Evolutionary conservation across 305 asterid genomes (phyloP).

Genomic region (Fraxinus xanthoxyloides): DNA sequence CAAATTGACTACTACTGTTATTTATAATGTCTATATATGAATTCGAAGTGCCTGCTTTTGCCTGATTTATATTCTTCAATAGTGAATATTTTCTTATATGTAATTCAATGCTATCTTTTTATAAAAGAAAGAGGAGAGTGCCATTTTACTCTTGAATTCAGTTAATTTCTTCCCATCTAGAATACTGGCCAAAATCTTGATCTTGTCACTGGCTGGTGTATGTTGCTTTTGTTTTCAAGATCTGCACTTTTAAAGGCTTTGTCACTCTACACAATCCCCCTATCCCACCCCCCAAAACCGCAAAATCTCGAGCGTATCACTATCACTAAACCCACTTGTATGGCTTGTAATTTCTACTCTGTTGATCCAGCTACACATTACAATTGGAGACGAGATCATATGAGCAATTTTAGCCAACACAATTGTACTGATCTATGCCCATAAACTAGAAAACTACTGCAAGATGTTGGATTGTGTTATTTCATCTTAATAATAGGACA

Average conservation of each 20-base stretch:
- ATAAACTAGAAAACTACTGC: slow-evolving; percentile 12
- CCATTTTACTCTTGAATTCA: background rate
- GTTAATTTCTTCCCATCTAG: background rate
- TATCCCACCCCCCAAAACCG: background rate
- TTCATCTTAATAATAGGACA: background rate
- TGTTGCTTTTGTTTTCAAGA: background rate
- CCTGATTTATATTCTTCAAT: slow-evolving; percentile 22
- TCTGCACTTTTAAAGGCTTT: background rate
- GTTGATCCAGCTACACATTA: background rate
- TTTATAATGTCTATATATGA: background rate
- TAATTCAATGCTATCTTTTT: background rate
- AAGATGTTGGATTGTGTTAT: background rate
- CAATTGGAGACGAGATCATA: background rate
- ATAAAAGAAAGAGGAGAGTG: background rate
- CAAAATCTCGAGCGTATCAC: background rate
- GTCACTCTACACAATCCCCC: background rate
- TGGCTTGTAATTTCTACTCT: background rate
- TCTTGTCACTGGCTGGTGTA: background rate
- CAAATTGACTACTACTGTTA: background rate
- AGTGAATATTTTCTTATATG: background rate
- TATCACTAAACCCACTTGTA: background rate
- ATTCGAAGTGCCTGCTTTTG: background rate
- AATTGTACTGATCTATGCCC: background rate
- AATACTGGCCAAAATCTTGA: background rate
- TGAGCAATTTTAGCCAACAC: background rate